Conservation (phyloP, 768 basidiomycete genomes). For the Boletus reticulatus region DNA sequence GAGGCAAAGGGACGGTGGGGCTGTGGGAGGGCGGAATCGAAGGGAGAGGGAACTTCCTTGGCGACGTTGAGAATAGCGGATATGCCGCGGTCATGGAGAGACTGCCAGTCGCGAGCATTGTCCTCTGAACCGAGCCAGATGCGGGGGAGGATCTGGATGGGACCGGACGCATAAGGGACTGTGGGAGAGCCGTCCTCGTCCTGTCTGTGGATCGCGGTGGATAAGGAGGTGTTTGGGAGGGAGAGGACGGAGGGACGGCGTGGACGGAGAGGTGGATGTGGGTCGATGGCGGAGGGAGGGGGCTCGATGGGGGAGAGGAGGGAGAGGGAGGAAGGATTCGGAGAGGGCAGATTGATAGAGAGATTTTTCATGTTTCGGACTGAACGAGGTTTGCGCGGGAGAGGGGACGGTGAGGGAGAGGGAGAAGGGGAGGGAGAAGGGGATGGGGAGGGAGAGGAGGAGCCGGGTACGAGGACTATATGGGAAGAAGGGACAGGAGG, state of each 20-base stretch:
- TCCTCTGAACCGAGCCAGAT: conserved; percentile 92
- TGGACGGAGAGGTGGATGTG: conserved; percentile 34
- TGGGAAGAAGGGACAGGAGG: conserved; percentile 18
- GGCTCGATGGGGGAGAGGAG: conserved; percentile 32
- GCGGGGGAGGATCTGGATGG: conserved; percentile 79
- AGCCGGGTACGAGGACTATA: conserved; percentile 28
- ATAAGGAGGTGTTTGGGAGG: conserved; percentile 52
- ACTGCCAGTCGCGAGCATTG: conserved; percentile 80
- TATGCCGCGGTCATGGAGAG: conserved; percentile 69
- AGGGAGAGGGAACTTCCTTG: conserved; percentile 80
- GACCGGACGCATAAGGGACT: conserved; percentile 76
- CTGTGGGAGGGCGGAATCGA: conserved; percentile 48
- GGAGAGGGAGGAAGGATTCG: background rate
- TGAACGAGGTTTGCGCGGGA: background rate
- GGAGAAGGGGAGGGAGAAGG: conserved; percentile 11
- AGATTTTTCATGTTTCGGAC: conserved; percentile 75
- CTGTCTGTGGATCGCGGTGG: conserved; percentile 56
- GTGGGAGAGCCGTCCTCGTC: conserved; percentile 62
- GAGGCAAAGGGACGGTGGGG: conserved; percentile 62
- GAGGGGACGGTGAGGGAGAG: background rate
- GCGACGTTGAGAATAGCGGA: conserved; percentile 87
- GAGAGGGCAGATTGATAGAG: conserved; percentile 58
- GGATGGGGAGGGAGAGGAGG: too few relatives aligned
- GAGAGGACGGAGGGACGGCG: conserved; percentile 74
- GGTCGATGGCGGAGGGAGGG: conserved; percentile 22